Percentiles rank a stretch among this genome's conserved stretches.
phyloP scores from a whole-genome alignment of 2,329 filamentous ascomycete species.

The Ophiognomonia clavigignenti-juglandacearum region DNA sequence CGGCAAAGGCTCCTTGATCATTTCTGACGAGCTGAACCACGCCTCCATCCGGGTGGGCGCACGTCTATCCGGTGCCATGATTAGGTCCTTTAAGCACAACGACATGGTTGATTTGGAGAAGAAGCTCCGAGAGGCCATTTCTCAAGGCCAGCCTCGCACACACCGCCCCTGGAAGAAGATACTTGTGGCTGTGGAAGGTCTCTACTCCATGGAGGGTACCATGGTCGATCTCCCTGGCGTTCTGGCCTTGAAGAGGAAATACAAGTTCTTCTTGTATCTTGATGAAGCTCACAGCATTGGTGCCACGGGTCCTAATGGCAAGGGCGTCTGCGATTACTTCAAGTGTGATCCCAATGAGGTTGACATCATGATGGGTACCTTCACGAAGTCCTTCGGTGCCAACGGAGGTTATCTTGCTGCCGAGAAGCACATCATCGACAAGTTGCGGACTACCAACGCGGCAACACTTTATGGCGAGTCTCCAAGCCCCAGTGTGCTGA shows the following conservation, averaged over 20 bases:
- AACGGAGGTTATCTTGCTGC: slow-evolving; percentile 94
- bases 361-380: slow-evolving; percentile 95
- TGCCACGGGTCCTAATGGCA: slow-evolving; percentile 80
- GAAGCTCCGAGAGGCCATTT: slow-evolving; percentile 84
- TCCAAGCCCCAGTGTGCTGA: slow-evolving; percentile 79
- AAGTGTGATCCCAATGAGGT: slow-evolving; percentile 81
- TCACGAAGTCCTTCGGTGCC: slow-evolving; percentile 97
- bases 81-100: slow-evolving; percentile 96
- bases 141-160: slow-evolving; percentile 95
- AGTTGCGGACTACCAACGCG: slow-evolving; percentile 80
- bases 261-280: slow-evolving; percentile 94
- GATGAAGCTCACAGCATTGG: slow-evolving; percentile 97
- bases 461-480: slow-evolving; percentile 84
- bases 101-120: slow-evolving; percentile 85
- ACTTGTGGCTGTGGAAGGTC: slow-evolving; percentile 87
- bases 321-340: slow-evolving; percentile 97
- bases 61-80: slow-evolving; percentile 89
- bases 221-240: slow-evolving; percentile 97
- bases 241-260: slow-evolving; percentile 81
- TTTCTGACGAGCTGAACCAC: slow-evolving; percentile 97
- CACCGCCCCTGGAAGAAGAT: slow-evolving; percentile 99
- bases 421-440: slow-evolving; percentile 87
- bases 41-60: slow-evolving; percentile 95
- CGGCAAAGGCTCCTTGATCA: slow-evolving; percentile 86
- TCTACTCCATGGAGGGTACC: slow-evolving; percentile 99